Conservation (phyloP, 2,329 filamentous ascomycete genomes). For the Drechslerella dactyloides region DNA sequence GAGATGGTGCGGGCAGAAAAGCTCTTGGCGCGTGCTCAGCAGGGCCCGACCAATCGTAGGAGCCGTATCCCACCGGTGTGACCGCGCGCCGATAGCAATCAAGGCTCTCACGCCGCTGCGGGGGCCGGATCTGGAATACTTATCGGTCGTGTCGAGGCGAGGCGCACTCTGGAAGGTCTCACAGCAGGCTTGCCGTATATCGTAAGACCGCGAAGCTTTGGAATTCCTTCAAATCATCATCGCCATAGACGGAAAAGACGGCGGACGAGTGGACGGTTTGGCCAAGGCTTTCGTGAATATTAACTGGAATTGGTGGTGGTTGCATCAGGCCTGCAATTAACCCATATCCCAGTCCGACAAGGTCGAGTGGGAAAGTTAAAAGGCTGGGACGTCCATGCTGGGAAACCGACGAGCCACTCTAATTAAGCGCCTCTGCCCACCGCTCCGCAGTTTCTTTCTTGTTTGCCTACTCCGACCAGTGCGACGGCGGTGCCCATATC, state of each 20-base stretch:
- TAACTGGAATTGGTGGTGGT: slow-evolving; percentile 14
- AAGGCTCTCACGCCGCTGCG: slow-evolving; percentile 11
- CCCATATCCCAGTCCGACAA: slow-evolving; percentile 29
- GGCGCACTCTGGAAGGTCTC: slow-evolving; percentile 13
- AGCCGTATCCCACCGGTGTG: slow-evolving; percentile 37
- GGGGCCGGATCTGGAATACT: slow-evolving; percentile 22
- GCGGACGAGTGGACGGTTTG: slow-evolving; percentile 4
- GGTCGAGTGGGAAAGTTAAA: slow-evolving; percentile 15
- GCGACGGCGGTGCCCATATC: slow-evolving; percentile 3
- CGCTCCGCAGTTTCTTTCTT: slow-evolving; percentile 3
- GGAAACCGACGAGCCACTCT: slow-evolving; percentile 17
- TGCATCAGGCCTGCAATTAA: slow-evolving; percentile 44
- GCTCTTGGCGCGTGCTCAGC: slow-evolving; percentile 25
- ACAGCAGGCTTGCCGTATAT: no score
- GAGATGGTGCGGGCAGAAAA: slow-evolving; percentile 42
- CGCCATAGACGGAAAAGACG: slow-evolving; percentile 15
- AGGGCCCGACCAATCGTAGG: slow-evolving; percentile 22
- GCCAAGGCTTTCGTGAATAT: background rate
- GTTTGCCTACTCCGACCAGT: slow-evolving; percentile 8
- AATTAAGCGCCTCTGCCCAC: slow-evolving; percentile 38
- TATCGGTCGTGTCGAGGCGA: slow-evolving; percentile 16
- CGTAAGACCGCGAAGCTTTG: background rate
- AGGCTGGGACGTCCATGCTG: slow-evolving; percentile 20
- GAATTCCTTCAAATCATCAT: no score
- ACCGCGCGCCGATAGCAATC: slow-evolving; percentile 24